These are phyloP conservation scores for Inga oerstediana DNA, from an alignment of 306 rosid genomes.

Conservation along the genomic window DNA sequence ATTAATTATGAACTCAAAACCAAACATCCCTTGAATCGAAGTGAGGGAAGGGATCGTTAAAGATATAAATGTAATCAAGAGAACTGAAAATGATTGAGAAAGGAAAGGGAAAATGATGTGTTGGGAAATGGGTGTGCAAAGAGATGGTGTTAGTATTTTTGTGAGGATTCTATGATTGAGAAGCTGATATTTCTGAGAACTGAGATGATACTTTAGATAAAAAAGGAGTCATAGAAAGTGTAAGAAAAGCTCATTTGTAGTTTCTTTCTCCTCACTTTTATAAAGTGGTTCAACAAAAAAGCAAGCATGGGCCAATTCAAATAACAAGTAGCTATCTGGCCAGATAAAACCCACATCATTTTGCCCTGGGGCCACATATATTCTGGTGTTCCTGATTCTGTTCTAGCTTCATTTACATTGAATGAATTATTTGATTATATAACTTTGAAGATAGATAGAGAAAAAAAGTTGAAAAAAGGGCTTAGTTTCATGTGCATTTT, in stretches of 20 bases:
- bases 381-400: conserved; percentile 16
- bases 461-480: too few relatives aligned
- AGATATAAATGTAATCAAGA: neutral
- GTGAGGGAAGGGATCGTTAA: neutral
- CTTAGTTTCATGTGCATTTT: neutral
- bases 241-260: conserved; percentile 48
- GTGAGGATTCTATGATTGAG: conserved; percentile 30
- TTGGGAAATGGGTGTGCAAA: neutral
- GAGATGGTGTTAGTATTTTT: neutral
- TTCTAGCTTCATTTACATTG: neutral
- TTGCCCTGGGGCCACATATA: conserved; percentile 30
- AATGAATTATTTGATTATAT: neutral
- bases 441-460: neutral
- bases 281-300: conserved; percentile 36
- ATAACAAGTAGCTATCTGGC: conserved; percentile 11
- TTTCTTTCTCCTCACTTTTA: conserved; percentile 34
- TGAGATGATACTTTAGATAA: conserved; percentile 30
- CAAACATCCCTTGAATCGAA: neutral
- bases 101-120: neutral
- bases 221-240: conserved; percentile 40
- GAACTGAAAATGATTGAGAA: neutral
- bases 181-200: conserved; percentile 27
- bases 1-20: too few relatives aligned
- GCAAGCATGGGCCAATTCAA: conserved; percentile 31
- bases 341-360: conserved; percentile 41